Conservation (phyloP, 2,329 filamentous ascomycete species). For the Colletotrichum melonis region DNA sequence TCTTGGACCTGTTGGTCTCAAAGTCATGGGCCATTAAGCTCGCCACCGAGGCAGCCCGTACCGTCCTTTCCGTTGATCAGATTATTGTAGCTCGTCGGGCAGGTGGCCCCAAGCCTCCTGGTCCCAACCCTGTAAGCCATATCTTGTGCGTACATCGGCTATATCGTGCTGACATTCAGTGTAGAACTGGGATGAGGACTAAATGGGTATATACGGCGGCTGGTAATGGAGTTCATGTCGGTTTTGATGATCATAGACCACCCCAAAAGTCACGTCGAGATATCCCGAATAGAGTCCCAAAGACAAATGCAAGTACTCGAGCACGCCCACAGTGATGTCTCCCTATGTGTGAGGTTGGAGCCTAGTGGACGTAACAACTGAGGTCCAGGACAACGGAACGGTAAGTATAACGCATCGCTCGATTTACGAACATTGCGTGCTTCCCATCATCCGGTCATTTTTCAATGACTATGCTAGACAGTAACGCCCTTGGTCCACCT, state of each 20-base stretch:
- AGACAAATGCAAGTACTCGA: constrained; percentile 15
- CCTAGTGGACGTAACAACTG: background rate
- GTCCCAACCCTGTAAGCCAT: constrained; percentile 78
- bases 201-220: constrained; percentile 41
- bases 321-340: background rate
- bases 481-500: too few species aligned
- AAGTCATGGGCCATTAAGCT: constrained; percentile 99
- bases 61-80: constrained; percentile 95
- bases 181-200: constrained; percentile 74
- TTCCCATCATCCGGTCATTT: too few species aligned
- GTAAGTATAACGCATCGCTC: too few species aligned
- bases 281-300: constrained; percentile 35
- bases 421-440: too few species aligned
- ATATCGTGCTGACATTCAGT: constrained; percentile 42
- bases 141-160: background rate
- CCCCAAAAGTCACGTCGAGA: constrained; percentile 35
- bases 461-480: too few species aligned
- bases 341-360: background rate
- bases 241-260: constrained; percentile 36
- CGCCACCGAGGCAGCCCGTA: constrained; percentile 93
- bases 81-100: constrained; percentile 99
- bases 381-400: too few species aligned
- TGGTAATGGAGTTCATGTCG: constrained; percentile 32
- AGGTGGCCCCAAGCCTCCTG: constrained; percentile 95
- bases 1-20: constrained; percentile 89